Base-by-base conservation (phyloP, 768 basidiomycete species). In the Rhizopogon salebrosus region DNA sequence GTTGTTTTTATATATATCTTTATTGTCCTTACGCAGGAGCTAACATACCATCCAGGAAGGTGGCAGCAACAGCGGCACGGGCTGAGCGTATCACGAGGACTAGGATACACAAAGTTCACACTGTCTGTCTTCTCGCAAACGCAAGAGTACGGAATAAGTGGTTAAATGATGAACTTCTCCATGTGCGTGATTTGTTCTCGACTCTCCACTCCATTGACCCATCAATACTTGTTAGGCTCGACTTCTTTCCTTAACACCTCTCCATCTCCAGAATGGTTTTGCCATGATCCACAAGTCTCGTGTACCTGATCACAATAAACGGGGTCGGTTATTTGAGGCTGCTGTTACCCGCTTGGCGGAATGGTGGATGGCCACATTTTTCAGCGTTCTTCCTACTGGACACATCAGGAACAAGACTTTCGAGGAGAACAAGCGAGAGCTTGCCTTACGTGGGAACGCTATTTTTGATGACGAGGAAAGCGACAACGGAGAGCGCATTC, bases 31-130 rank as follows among this genome's bases (percentile, higher is more conserved):
- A 5, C 3, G 3, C 16, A 20, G 8, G 11, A 13, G 18, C 41
- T 41, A 46, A 54, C 48, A 53, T 46, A 74, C 70, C 61, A 80
- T 74, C 64, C 75, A 78, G 71, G 68, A 68, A 78, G 78, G 55
- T 69, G 41, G 60, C 59, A 0, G 53, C 69, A 9, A 65, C 66
- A 27, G 59, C 82, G 55, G 68, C 80, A 31, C 76, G 82, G 54
- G 80, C 81, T 13, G 89, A 95, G 62, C 82, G 94, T 11, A 72
- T 85, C 38, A 65, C 84, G 8, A 79, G 94, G 31, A 80, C 95
- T 41, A 80, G 87, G 53, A 84, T 82, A 50, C 95, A 98, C 72
- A 95, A 95, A 70, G 74, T 92, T 13, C 97, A 99, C 60, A 90
- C 92, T 8, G 70, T 95, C 10, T 72, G 80, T n/a, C 75, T 97